Base-by-base conservation (phyloP, 106 monocot species). In the Apostasia shenzhenica region DNA sequence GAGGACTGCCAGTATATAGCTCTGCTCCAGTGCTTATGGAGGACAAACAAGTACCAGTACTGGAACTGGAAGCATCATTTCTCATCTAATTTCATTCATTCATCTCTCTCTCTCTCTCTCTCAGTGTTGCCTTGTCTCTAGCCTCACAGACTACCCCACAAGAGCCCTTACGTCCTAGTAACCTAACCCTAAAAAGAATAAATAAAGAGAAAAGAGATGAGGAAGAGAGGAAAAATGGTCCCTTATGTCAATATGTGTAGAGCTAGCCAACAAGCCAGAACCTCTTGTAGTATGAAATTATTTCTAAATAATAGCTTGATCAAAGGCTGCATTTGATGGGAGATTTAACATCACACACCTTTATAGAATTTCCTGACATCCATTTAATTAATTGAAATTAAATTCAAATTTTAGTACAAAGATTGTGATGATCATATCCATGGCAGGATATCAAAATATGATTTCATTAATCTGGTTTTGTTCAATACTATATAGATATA, bases 21-120 rank as follows among this genome's bases (percentile, higher is more conserved):
- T 11, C 62, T 62, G 62, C 8, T 50, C 50, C 50, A 5, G 50
- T 50, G 50, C 62, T 43, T 42, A 45, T 62, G n/a, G 62, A 38
- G 45, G 3, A 45, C 62, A 62, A 62, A 42, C 62, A 62, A 62
- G 44, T 62, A 62, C 45, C 42, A 62, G 38, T 56, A 9, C 62
- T 62, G 42, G 40, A 59, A 59, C 59, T 41, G 41, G 59, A 59
- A 59, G 59, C 59, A 41, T 59, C 41, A 41, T 59, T 59, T 59
- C 59, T 41, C 59, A 39, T 59, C 40, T 62, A 62, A 62, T 11
- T 45, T 45, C 45, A 45, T 59, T 45, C 62, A 62, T 13, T 3
- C n/a, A 8, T 56, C 9, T 56, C 56, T 56, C 56, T 56, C 13
- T 14, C n/a, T 56, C 56, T 56, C 56, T 45, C 11, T 3, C 45